These are phyloP conservation scores for Trichoderma semiorbis DNA, from an alignment of 2,329 filamentous ascomycete species.

Conservation along the genomic window DNA sequence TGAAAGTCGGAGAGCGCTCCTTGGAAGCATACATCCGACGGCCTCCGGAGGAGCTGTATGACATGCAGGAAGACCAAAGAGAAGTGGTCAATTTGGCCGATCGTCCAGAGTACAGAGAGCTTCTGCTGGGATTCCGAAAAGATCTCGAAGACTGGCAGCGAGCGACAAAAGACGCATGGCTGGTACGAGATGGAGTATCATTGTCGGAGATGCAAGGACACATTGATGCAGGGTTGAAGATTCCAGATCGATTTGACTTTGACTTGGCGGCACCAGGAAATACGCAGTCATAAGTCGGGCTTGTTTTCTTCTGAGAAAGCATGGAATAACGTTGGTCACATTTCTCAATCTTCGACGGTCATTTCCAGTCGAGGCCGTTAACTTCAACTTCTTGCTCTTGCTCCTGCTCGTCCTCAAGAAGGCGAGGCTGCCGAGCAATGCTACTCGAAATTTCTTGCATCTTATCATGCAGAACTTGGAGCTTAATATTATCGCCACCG, in stretches of 20 bases:
- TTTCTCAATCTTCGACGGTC: background rate
- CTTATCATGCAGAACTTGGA: constrained; percentile 3
- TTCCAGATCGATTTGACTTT: constrained; percentile 3
- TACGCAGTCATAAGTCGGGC: background rate
- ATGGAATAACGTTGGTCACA: too few species aligned
- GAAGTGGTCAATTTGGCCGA: background rate
- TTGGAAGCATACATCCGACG: constrained; percentile 5
- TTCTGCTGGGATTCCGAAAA: background rate
- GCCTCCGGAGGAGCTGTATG: constrained; percentile 2
- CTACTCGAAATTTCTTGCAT: constrained; percentile 6
- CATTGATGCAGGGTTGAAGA: background rate
- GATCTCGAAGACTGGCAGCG: constrained; percentile 1
- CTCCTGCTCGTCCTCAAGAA: background rate
- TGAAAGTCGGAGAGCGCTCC: constrained; percentile 1
- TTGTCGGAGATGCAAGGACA: constrained; percentile 10
- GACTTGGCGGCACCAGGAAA: background rate
- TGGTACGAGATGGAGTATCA: background rate
- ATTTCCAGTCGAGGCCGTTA: background rate
- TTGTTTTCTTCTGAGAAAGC: background rate
- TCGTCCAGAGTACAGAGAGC: background rate
- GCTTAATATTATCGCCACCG: constrained; percentile 4
- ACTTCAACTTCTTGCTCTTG: background rate
- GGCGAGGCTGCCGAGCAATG: background rate
- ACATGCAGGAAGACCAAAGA: background rate
- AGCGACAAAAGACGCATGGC: background rate